phyloP scores from a whole-genome alignment of 352 stramenopile genomes.

The Pythium oligandrum region DNA sequence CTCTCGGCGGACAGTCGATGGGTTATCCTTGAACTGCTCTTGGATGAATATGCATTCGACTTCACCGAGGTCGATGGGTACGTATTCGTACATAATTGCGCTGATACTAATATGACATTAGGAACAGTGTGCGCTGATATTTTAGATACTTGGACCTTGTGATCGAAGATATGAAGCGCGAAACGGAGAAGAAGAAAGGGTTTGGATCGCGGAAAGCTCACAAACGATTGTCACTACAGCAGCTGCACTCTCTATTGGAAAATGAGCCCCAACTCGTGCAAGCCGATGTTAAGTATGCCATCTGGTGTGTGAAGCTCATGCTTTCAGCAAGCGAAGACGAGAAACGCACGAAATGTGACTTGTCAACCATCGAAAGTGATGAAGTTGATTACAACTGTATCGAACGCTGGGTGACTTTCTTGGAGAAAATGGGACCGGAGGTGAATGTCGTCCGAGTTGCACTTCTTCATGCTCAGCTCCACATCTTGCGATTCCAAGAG shows the following conservation, averaged over 20 bases:
- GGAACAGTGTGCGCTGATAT: too few species aligned
- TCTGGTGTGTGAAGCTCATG: not conserved
- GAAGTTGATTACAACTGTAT: too few species aligned
- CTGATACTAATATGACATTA: too few species aligned
- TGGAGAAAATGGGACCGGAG: too few species aligned
- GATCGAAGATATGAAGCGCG: conserved; percentile 30
- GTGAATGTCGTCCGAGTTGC: conserved; percentile 10
- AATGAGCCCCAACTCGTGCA: conserved; percentile 3
- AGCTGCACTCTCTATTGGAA: conserved; percentile 25
- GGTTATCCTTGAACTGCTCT: conserved; percentile 23
- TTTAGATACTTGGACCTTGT: conserved; percentile 26
- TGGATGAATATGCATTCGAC: conserved; percentile 34
- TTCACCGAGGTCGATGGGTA: conserved; percentile 34
- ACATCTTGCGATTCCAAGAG: not conserved
- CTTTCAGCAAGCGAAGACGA: too few species aligned
- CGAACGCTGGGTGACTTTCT: too few species aligned
- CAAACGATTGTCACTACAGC: conserved; percentile 25
- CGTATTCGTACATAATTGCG: not conserved
- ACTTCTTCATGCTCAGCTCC: conserved; percentile 15
- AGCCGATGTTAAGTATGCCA: conserved; percentile 4
- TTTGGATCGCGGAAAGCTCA: conserved; percentile 37
- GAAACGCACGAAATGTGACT: too few species aligned
- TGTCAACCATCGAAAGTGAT: too few species aligned
- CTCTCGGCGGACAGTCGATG: not conserved
- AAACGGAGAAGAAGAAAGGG: conserved; percentile 1